Base-by-base conservation (phyloP, 2,329 filamentous ascomycete genomes). In the Cercospora brassicicola region DNA sequence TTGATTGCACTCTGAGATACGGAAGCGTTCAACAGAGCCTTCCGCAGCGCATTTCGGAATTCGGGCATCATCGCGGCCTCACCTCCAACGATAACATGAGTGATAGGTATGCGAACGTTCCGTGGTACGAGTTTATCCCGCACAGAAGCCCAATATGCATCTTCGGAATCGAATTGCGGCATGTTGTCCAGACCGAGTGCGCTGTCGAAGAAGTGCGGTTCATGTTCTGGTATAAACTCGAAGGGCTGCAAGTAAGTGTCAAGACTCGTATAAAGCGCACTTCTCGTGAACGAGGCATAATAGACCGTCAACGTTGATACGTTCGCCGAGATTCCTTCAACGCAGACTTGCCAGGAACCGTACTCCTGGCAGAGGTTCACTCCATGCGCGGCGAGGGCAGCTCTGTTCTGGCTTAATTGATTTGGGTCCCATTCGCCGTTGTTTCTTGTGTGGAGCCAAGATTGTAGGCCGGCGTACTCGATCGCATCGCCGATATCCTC, bases 211-310 rank as follows among this genome's bases (percentile, higher is more conserved):
- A 33, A 30, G 13, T 20, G 8, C 6, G 18, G 42, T 45, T 45
- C 42, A 4, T 26, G 2, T 26, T 56, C 26, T 31, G 13, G 28
- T 7, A 13, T 59, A 33, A n/a, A 59, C n/a, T 59, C 23, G 10
- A 59, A 59, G 13, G 55, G 55, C 13, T 59, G 55, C 28, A 59
- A 59, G n/a, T 59, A 36, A 11, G 3, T 59, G 55, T 59, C 55
- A 5, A 59, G 10, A 10, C 55, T 59, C 5, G 55, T 59, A 6
- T 59, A 18, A 6, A 59, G 55, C 28, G 55, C 55, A 15, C 55
- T 59, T 20, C 31, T 30, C 13, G 55, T 59, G 5, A 59, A 9
- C n/a, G 55, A 59, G 28, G 31, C 55, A 59, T 31, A 59, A 33
- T 59, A 59, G 23, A 31, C 55, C 8, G 55, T 36, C 6, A 56